These are phyloP conservation scores for Magnolia changhungtana DNA, from an alignment of 164 flowering plant species.

Conservation along the genomic window DNA sequence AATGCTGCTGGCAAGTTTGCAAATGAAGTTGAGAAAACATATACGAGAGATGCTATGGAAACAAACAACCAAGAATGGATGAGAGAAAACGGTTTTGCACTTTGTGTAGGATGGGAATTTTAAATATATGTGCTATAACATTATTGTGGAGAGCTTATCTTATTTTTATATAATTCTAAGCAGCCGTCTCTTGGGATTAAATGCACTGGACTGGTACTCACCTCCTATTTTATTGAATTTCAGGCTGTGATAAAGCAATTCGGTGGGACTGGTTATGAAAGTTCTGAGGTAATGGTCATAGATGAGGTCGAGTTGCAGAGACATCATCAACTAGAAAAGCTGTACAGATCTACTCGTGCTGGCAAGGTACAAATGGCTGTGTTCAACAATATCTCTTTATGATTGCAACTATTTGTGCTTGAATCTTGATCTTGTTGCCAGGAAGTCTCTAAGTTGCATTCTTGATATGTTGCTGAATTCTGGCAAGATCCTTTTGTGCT, in stretches of 20 bases:
- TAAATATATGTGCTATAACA: not conserved
- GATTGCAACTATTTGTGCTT: not conserved
- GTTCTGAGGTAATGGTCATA: constrained; percentile 80
- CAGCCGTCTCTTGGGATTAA: not conserved
- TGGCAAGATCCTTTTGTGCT: not conserved
- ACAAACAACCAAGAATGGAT: not conserved
- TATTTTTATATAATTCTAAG: not conserved
- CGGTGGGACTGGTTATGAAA: constrained; percentile 75
- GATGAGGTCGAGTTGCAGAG: constrained; percentile 91
- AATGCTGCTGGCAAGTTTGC: too few relatives aligned
- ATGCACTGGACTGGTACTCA: not conserved
- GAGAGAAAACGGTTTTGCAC: not conserved
- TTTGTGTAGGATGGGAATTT: not conserved
- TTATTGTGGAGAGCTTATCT: not conserved
- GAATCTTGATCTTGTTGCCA: not conserved
- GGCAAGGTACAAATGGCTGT: constrained; percentile 54
- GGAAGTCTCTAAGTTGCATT: not conserved
- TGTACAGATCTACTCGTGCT: constrained; percentile 79
- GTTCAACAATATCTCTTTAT: not conserved
- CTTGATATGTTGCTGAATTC: not conserved
- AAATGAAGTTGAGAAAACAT: too few relatives aligned
- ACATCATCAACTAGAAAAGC: constrained; percentile 90
- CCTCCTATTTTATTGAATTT: constrained; percentile 9
- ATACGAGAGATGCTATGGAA: not conserved
- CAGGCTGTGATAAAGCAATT: constrained; percentile 96